phyloP scores from a whole-genome alignment of 1,284 basidiomycete genomes.

The Trichosporon faecale region DNA sequence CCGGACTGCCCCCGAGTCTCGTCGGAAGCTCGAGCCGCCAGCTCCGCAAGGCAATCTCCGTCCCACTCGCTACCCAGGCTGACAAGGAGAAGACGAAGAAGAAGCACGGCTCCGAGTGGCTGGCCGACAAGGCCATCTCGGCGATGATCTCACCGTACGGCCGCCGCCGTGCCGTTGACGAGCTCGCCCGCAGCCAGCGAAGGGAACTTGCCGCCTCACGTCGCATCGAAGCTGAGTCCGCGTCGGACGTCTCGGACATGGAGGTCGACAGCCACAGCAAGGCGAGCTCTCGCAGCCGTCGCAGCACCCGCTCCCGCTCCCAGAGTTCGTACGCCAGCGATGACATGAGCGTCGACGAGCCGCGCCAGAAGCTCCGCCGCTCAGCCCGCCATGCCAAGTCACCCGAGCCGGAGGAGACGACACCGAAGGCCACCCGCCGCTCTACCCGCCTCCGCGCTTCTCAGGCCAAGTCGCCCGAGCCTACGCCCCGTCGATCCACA shows the following conservation, averaged over 20 bases:
- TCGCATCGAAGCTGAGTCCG: slow-evolving; percentile 2
- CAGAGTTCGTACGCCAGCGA: slow-evolving; percentile 13
- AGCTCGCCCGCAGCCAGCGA: slow-evolving; percentile 32
- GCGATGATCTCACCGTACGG: slow-evolving; percentile 51
- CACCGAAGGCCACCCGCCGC: slow-evolving; percentile 30
- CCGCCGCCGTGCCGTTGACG: slow-evolving; percentile 38
- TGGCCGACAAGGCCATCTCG: slow-evolving; percentile 33
- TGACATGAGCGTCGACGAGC: slow-evolving; percentile 18
- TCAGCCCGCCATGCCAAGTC: slow-evolving; percentile 7
- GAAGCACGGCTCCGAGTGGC: slow-evolving; percentile 21
- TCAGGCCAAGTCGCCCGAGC: slow-evolving; percentile 21
- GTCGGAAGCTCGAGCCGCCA: slow-evolving; percentile 44
- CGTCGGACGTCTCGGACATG: slow-evolving; percentile 22
- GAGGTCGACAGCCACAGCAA: slow-evolving; percentile 17
- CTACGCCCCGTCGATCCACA: slow-evolving; percentile 1
- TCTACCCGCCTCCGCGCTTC: slow-evolving; percentile 24
- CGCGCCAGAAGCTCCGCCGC: slow-evolving; percentile 6
- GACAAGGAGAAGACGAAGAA: slow-evolving; percentile 34
- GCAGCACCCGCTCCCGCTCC: slow-evolving; percentile 14
- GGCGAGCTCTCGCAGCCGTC: slow-evolving; percentile 12
- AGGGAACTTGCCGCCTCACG: slow-evolving; percentile 16
- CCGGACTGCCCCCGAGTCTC: slow-evolving; percentile 28
- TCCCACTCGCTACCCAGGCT: slow-evolving; percentile 45
- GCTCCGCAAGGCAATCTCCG: slow-evolving; percentile 44
- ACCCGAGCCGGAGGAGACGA: slow-evolving; percentile 27